Evolutionary conservation across 192 early-diverging fungal genomes (phyloP).

Genomic region (Backusella luteola): DNA sequence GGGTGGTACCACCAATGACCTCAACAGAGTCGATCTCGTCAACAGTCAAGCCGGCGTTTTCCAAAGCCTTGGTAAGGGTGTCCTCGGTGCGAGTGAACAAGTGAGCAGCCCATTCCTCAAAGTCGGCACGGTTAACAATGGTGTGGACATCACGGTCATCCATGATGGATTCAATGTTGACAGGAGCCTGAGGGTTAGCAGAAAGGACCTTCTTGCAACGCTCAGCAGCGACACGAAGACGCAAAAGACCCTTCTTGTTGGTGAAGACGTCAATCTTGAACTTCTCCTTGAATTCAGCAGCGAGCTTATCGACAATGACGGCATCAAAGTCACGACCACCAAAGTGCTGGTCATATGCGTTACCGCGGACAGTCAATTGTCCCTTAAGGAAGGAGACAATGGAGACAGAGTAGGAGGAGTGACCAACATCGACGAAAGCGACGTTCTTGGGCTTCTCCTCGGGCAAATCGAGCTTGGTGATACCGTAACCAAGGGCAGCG

Average conservation of each 20-base stretch:
- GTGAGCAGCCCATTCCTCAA: slow-evolving; percentile 77
- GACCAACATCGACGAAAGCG: slow-evolving; percentile 92
- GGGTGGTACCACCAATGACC: slow-evolving; percentile 91
- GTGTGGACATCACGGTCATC: slow-evolving; percentile 92
- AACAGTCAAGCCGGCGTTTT: slow-evolving; percentile 66
- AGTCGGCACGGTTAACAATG: slow-evolving; percentile 80
- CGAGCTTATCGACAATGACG: slow-evolving; percentile 83
- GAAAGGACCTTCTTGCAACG: slow-evolving; percentile 96
- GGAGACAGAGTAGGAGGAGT: slow-evolving; percentile 75
- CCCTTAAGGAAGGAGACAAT: slow-evolving; percentile 95
- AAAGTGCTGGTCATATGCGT: slow-evolving; percentile 90
- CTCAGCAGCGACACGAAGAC: slow-evolving; percentile 86
- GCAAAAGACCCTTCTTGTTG: slow-evolving; percentile 88
- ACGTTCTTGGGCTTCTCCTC: slow-evolving; percentile 91
- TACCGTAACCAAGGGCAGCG: slow-evolving; percentile 94
- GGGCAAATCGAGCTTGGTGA: slow-evolving; percentile 96
- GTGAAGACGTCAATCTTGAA: slow-evolving; percentile 91
- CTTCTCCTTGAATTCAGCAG: slow-evolving; percentile 88
- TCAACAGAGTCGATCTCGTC: slow-evolving; percentile 94
- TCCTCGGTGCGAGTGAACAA: slow-evolving; percentile 68
- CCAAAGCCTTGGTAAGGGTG: slow-evolving; percentile 77
- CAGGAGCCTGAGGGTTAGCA: slow-evolving; percentile 85
- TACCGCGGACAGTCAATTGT: slow-evolving; percentile 88
- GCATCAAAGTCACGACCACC: slow-evolving; percentile 97
- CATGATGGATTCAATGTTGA: slow-evolving; percentile 96